phyloP scores from a whole-genome alignment of 805 yeast genomes.

The Candida piceae region DNA sequence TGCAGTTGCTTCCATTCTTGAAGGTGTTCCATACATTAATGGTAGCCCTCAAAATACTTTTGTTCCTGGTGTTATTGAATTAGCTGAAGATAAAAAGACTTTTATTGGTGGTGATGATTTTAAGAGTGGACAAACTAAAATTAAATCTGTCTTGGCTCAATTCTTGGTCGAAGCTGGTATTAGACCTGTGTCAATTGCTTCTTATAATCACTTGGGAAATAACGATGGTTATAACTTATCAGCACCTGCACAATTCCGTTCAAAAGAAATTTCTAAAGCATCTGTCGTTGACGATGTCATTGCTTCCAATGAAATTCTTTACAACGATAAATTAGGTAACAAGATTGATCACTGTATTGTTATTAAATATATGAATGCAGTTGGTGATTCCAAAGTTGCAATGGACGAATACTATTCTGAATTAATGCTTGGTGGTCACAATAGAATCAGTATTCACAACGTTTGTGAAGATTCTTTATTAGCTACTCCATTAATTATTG shows the following conservation, averaged over 20 bases:
- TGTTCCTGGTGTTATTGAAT: conserved; percentile 89
- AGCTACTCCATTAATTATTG: conserved; percentile 93
- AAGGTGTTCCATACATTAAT: conserved; percentile 83
- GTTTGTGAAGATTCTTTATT: conserved; percentile 94
- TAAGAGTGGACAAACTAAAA: conserved; percentile 93
- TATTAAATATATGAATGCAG: conserved; percentile 89
- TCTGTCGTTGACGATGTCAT: conserved; percentile 94
- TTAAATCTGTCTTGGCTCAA: conserved; percentile 95
- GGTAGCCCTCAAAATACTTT: conserved; percentile 98
- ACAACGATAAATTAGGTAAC: conserved; percentile 73
- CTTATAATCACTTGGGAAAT: conserved; percentile 94
- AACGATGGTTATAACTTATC: conserved; percentile 91
- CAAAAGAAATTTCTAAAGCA: conserved; percentile 90
- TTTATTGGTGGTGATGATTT: conserved; percentile 97
- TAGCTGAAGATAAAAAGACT: conserved; percentile 70
- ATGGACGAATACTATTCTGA: conserved; percentile 98
- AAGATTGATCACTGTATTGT: conserved; percentile 91
- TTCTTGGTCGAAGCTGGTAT: conserved; percentile 96
- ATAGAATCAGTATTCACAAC: conserved; percentile 88
- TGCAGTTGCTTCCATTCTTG: conserved; percentile 90
- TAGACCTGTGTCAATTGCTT: conserved; percentile 89
- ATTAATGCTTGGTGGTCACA: conserved; percentile 96
- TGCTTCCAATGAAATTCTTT: conserved; percentile 77
- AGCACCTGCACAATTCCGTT: conserved; percentile 89
- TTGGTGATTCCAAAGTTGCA: conserved; percentile 94